phyloP scores from a whole-genome alignment of 139 green algal genomes.

The Chlorella sp. region DNA sequence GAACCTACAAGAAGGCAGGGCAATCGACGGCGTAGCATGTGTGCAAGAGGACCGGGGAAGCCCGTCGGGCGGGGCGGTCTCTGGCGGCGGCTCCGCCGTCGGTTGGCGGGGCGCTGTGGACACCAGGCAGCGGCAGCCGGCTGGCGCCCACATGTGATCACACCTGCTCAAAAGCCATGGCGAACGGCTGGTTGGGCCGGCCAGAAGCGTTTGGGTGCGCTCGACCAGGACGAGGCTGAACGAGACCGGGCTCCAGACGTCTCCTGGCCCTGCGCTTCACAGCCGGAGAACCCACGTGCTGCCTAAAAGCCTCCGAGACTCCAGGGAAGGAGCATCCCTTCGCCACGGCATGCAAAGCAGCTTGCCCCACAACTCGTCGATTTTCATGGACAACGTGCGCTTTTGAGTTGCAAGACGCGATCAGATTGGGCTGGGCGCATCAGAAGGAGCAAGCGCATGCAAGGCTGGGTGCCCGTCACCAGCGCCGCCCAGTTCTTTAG shows the following conservation, averaged over 20 bases:
- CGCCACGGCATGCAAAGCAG: too few species aligned
- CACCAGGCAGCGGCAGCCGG: neutral
- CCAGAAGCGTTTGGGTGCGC: neutral
- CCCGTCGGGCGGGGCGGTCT: neutral
- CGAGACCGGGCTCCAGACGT: neutral
- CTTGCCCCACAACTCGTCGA: too few species aligned
- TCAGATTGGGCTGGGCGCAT: neutral
- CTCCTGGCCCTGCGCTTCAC: neutral
- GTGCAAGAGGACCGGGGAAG: neutral
- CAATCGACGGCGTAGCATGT: neutral
- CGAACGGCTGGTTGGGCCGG: neutral
- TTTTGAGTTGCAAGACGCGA: too few species aligned
- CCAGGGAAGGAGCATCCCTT: neutral
- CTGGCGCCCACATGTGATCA: neutral
- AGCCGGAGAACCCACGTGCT: neutral
- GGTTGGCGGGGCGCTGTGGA: neutral
- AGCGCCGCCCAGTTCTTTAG: slow-evolving; percentile 21
- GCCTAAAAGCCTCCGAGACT: neutral
- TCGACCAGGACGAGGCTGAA: neutral
- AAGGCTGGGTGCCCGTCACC: slow-evolving; percentile 27
- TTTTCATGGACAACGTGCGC: too few species aligned
- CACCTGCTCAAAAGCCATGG: neutral
- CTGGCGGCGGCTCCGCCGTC: neutral
- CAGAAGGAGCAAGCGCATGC: neutral
- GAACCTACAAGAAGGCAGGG: neutral